Base-by-base conservation (phyloP, 257 asterid genomes). In the Agastache rugosa region DNA sequence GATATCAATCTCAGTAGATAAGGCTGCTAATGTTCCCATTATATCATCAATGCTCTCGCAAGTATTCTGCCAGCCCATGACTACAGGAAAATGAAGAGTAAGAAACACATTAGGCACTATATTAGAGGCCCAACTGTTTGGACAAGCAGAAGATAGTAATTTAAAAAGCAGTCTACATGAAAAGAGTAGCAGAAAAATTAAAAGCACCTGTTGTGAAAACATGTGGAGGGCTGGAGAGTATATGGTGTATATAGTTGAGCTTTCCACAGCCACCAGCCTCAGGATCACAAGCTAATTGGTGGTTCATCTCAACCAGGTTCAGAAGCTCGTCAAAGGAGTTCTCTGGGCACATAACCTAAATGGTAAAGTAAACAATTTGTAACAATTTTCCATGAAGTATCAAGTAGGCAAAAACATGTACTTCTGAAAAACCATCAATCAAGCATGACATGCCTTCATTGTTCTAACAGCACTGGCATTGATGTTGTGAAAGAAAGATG, bases 381-480 rank as follows among this genome's bases (percentile, higher is more conserved):
- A 78, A 59, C 34, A 17, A 50, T 25, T 73, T 51, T 69, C 63
- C 42, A 66, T 42, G 51, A 71, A 47, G 66, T 67, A 69, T 34
- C 76, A 72, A 69, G 73, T 35, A 29, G 44, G 62, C 60, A 75
- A 61, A 75, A 53, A 20, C 44, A 56, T 44, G 53, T 69, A n/a
- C 75, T 23, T 48, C 41, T 44, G 70, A 50, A 77, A 50, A 14
- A 34, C 25, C 59, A 47, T 67, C 14, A 66, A 68, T 53, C 66
- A 8, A 70, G 16, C 59, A 19, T 50, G 69, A 64, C 85, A 69
- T 85, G 78, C 98, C 98, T 94, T 92, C 97, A 89, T 85, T 55
- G 96, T 94, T 73, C 99, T 90, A 68, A 94, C 88, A 75, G 98
- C 97, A 84, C 91, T 89, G 78, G 98, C 98, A 81, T 92, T 94